Conservation (phyloP, 805 yeast species). For the Sugiyamaella marilandica region DNA sequence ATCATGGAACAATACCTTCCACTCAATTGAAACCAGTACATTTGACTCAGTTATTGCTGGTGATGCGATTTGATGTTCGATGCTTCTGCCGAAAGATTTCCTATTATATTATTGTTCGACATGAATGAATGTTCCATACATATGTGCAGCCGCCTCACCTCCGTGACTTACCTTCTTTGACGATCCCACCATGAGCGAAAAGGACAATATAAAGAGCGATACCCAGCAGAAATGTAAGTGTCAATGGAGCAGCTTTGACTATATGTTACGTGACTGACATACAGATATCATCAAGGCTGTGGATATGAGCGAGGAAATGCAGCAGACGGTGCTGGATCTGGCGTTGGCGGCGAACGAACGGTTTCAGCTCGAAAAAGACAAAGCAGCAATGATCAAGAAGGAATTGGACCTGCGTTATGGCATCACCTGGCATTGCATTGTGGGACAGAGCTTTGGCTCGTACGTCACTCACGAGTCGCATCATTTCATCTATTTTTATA, state of each 20-base stretch:
- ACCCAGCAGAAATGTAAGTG: not conserved
- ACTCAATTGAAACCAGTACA: no score
- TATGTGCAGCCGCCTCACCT: not conserved
- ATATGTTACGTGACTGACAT: not conserved
- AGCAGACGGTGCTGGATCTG: conserved; percentile 26
- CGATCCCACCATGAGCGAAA: not conserved
- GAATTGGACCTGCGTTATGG: conserved; percentile 53
- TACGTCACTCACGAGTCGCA: conserved; percentile 55
- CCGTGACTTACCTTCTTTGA: not conserved
- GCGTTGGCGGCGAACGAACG: conserved; percentile 42
- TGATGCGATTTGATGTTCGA: no score
- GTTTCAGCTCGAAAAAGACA: conserved; percentile 48
- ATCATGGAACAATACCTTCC: no score
- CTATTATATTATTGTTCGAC: no score
- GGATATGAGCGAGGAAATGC: conserved; percentile 25
- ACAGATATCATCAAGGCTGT: conserved; percentile 4
- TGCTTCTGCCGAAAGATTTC: no score
- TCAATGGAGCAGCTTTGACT: not conserved
- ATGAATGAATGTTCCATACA: not conserved
- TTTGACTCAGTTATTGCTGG: no score
- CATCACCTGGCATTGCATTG: conserved; percentile 60
- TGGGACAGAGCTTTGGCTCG: conserved; percentile 56
- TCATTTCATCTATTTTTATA: conserved; percentile 51
- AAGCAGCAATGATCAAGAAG: conserved; percentile 54
- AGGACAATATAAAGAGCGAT: not conserved